Conservation (phyloP, 2,329 filamentous ascomycete genomes). For the Ilyonectria mors-panacis region DNA sequence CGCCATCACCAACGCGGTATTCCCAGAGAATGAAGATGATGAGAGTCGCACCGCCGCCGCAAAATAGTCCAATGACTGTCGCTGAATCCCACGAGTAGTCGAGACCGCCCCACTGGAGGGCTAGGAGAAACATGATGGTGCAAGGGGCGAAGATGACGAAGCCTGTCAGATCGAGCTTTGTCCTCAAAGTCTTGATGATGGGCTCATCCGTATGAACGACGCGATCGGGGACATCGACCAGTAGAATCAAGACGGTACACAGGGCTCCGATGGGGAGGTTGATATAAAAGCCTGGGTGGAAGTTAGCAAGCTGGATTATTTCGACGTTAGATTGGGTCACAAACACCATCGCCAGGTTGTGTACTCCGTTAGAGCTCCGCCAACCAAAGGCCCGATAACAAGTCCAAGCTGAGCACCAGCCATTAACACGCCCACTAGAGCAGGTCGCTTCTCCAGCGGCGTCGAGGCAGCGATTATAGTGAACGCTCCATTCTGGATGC, state of each 20-base stretch:
- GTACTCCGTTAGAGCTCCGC: constrained; percentile 58
- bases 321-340: not conserved
- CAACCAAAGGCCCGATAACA: constrained; percentile 63
- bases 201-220: constrained; percentile 31
- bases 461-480: constrained; percentile 52
- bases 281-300: constrained; percentile 58
- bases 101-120: constrained; percentile 66
- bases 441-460: constrained; percentile 48
- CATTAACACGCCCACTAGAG: constrained; percentile 49
- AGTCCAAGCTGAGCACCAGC: constrained; percentile 59
- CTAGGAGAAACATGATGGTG: constrained; percentile 65
- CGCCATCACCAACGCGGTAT: constrained; percentile 58
- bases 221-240: constrained; percentile 56
- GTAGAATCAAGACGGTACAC: constrained; percentile 51
- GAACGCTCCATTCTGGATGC: constrained; percentile 56
- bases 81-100: constrained; percentile 62
- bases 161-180: constrained; percentile 62
- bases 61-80: constrained; percentile 62
- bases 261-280: constrained; percentile 62
- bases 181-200: constrained; percentile 34
- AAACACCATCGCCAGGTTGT: constrained; percentile 62
- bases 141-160: constrained; percentile 61
- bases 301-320: constrained; percentile 25
- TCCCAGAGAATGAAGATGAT: constrained; percentile 64
- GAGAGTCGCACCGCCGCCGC: constrained; percentile 56